phyloP scores from a whole-genome alignment of 1,284 basidiomycete genomes.

The Bondarzewia mesenterica region DNA sequence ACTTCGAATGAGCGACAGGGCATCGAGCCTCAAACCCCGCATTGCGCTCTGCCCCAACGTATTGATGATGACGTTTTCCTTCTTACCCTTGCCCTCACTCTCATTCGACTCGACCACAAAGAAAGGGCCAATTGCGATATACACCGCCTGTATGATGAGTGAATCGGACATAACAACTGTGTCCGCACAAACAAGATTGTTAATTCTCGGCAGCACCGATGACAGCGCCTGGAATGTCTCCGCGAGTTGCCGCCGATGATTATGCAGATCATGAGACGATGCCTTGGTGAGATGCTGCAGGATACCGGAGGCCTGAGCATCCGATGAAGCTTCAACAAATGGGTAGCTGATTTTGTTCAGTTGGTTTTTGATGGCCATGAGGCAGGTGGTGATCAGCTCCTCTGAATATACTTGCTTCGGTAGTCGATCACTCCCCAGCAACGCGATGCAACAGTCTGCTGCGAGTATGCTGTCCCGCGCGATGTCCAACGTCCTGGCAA shows the following conservation, averaged over 20 bases:
- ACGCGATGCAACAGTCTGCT: conserved; percentile 73
- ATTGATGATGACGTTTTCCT: conserved; percentile 45
- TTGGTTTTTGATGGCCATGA: conserved; percentile 72
- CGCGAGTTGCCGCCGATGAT: conserved; percentile 45
- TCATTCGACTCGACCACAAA: conserved; percentile 69
- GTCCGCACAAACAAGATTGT: conserved; percentile 57
- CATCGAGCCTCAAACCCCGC: conserved; percentile 76
- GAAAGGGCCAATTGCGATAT: conserved; percentile 88
- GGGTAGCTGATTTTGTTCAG: conserved; percentile 80
- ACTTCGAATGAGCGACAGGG: conserved; percentile 74
- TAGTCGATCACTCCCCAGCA: conserved; percentile 72
- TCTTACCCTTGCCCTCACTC: conserved; percentile 42
- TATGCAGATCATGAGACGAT: conserved; percentile 28
- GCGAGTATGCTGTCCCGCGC: conserved; percentile 69
- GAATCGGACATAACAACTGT: conserved; percentile 76
- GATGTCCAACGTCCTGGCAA: conserved; percentile 43
- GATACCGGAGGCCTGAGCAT: conserved; percentile 35
- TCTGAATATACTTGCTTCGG: conserved; percentile 92
- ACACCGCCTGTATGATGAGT: conserved; percentile 86
- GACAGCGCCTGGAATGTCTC: conserved; percentile 64
- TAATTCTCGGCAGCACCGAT: conserved; percentile 61
- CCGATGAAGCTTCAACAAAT: conserved; percentile 70
- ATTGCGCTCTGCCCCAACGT: conserved; percentile 69
- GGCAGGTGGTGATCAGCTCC: conserved; percentile 77
- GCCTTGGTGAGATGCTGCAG: conserved; percentile 48